These are phyloP conservation scores for Elongisporangium undulatum DNA, from an alignment of 352 stramenopile species.

Conservation along the genomic window DNA sequence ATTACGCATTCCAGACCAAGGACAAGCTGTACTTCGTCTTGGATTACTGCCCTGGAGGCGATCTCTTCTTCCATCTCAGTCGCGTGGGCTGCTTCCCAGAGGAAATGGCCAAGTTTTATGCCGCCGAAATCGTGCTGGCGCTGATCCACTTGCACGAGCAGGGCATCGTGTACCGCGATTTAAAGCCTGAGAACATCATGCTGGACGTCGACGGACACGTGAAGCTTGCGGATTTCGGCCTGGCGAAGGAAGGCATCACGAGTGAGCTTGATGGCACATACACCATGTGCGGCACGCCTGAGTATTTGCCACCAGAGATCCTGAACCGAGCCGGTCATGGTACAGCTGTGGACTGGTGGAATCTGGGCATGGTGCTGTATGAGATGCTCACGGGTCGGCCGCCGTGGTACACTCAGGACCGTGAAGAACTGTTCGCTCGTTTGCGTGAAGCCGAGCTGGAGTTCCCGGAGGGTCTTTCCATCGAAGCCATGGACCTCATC, in stretches of 20 bases:
- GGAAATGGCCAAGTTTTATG: constrained; percentile 79
- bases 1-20: constrained; percentile 87
- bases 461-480: constrained; percentile 64
- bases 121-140: constrained; percentile 79
- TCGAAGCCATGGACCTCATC: constrained; percentile 74
- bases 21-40: constrained; percentile 85
- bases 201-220: constrained; percentile 81
- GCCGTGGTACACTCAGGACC: constrained; percentile 80
- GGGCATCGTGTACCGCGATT: constrained; percentile 77
- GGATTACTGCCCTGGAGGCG: constrained; percentile 81
- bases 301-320: constrained; percentile 83
- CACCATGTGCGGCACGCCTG: constrained; percentile 85
- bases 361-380: constrained; percentile 80
- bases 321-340: constrained; percentile 74
- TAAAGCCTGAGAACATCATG: constrained; percentile 88
- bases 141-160: constrained; percentile 85
- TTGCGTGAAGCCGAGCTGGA: constrained; percentile 63
- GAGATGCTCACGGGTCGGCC: constrained; percentile 77
- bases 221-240: constrained; percentile 77
- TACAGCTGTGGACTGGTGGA: constrained; percentile 84
- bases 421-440: constrained; percentile 66
- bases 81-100: constrained; percentile 78
- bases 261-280: constrained; percentile 71
- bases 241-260: constrained; percentile 74
- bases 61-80: constrained; percentile 81